Base-by-base conservation (phyloP, 495 filamentous ascomycete species). In the Tuber brumale region DNA sequence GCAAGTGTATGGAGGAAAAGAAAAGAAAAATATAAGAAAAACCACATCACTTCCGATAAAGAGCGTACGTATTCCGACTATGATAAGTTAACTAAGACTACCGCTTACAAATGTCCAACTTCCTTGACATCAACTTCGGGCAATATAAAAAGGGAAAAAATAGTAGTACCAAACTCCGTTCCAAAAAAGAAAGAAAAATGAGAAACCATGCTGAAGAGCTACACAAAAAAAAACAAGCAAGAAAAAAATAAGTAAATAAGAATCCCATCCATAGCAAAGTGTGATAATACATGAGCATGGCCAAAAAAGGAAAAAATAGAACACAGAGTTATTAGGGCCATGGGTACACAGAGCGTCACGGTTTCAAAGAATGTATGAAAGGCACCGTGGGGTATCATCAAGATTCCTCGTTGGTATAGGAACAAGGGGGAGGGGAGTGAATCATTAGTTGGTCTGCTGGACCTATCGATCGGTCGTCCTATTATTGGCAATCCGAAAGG, bases 231-330 rank as follows among this genome's bases (percentile, higher is more conserved):
- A 66, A 12, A 2, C 10, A 61, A 61, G 27, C 51, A 14, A 66
- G 8, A 27, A 31, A 14, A 14, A 31, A 48, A 9, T 19, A n/a
- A 9, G 23, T 23, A n/a, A 35, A 19, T 35, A 12, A 66, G 31
- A 66, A 66, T 35, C 57, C 57, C 57, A 35, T 66, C 57, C 57
- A 35, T 66, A 35, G 57, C 57, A 66, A 66, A 35, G 57, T 66
- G 57, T 18, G 57, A 66, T 66, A 66, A 66, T 66, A 66, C 57
- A 66, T 35, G 57, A 35, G 57, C 27, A 35, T 66, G 57, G 57
- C 57, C 57, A 66, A 66, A 66, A 16, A 66, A 35, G n/a, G 27
- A 14, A 35, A 66, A 35, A 31, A 31, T 66, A 35, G 27, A 35
- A 66, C 57, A 66, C 27, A 35, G 57, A 27, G 57, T 51, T 66